Base-by-base conservation (phyloP, 352 stramenopile species). In the Globisporangium heterothallicum region DNA sequence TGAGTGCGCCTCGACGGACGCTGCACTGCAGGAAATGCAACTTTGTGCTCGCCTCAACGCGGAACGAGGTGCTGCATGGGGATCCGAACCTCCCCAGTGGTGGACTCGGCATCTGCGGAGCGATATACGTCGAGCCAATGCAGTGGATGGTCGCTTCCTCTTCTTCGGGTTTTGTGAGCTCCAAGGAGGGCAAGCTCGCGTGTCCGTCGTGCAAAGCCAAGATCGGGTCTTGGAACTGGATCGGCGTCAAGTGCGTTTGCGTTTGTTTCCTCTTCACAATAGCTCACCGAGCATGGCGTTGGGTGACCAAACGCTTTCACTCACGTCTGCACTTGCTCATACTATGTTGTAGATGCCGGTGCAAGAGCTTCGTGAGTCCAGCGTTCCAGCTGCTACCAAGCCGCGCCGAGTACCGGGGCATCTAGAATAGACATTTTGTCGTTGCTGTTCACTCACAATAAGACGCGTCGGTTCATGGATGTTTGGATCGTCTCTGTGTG, bases 141-240 rank as follows among this genome's bases (percentile, higher is more conserved):
- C 36, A 70, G 36, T 92, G 80, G 80, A 92, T 92, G 80, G 54
- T 48, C 6, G 58, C 40, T 14, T 27, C 21, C 26, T 26, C 48
- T 8, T 43, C 58, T 0, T 16, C 40, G 0, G 48, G 47, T 5
- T 73, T 87, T 25, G 34, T 61, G 14, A 53, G 56, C 22, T 59
- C 47, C 30, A 78, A 77, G 25, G 59, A 81, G 22, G 80, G 80
- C 25, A 92, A 89, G 40, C 40, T 92, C 8, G 49, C 59, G 8
- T 92, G 80, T 53, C 79, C 79, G 14, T 73, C 74, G 12, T 91
- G 80, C 55, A 74, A 68, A 6, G 59, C 78, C 12, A 92, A 92
- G 45, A 63, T 92, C 49, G 80, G 80, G n/a, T 76, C 74, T 22
- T 92, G 74, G 73, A 82, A 75, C 50, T 92, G 80, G 80, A 75